Conservation (phyloP, 805 yeast genomes). For the Ogataea nonfermentans region DNA sequence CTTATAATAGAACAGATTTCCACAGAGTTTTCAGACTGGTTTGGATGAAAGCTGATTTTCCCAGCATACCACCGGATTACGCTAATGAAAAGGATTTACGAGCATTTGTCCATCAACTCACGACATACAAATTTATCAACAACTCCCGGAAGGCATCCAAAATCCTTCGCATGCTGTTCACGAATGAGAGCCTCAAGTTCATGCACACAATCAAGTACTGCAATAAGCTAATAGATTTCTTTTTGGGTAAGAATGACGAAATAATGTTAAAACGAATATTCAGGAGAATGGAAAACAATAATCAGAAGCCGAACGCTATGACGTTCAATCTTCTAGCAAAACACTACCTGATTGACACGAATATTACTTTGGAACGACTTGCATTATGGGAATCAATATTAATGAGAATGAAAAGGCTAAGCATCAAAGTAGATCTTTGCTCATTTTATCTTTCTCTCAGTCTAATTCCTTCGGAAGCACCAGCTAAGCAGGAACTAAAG, state of each 20-base stretch:
- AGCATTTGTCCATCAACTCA: slow-evolving; percentile 15
- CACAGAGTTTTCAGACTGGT: slow-evolving; percentile 17
- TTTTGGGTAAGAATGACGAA: slow-evolving; percentile 37
- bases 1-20: slow-evolving; percentile 7
- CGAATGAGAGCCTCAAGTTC: slow-evolving; percentile 4
- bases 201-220: slow-evolving; percentile 11
- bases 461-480: slow-evolving; percentile 17
- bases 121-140: slow-evolving; percentile 20
- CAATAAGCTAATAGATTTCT: slow-evolving; percentile 35
- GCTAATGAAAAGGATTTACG: slow-evolving; percentile 8
- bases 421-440: slow-evolving; percentile 19
- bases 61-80: slow-evolving; percentile 4
- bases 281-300: slow-evolving; percentile 35
- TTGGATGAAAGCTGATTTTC: slow-evolving; percentile 16
- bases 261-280: slow-evolving; percentile 40
- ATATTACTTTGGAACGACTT: slow-evolving; percentile 16
- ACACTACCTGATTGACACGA: slow-evolving; percentile 17
- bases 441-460: slow-evolving; percentile 23
- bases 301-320: slow-evolving; percentile 19
- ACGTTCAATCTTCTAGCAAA: slow-evolving; percentile 25
- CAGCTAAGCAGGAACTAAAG: slow-evolving; percentile 14
- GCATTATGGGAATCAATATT: slow-evolving; percentile 18
- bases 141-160: slow-evolving; percentile 14
- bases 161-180: slow-evolving; percentile 15
- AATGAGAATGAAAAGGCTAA: slow-evolving; percentile 13